Evolutionary conservation across 2,329 filamentous ascomycete species (phyloP).

Genomic region (Penicillium glabrum): DNA sequence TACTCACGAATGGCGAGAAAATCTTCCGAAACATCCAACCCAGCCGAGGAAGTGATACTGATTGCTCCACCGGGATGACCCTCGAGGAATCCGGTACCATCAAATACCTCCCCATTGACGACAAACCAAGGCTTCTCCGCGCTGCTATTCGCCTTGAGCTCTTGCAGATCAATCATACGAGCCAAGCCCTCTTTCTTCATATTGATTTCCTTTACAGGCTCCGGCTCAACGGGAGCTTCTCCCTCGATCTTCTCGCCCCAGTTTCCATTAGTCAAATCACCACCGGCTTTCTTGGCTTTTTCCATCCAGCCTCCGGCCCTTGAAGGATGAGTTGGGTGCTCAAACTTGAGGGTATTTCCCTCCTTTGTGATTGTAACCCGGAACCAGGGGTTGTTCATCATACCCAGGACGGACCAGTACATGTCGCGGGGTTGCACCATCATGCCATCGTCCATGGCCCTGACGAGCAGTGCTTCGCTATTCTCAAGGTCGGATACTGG

Average conservation of each 20-base stretch:
- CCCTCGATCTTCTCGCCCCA: slow-evolving; percentile 75
- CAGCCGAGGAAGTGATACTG: slow-evolving; percentile 81
- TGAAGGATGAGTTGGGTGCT: slow-evolving; percentile 83
- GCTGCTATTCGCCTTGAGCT: slow-evolving; percentile 67
- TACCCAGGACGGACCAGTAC: slow-evolving; percentile 93
- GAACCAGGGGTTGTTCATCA: slow-evolving; percentile 99
- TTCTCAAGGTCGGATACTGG: slow-evolving; percentile 59
- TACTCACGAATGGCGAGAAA: slow-evolving; percentile 86
- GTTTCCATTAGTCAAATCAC: slow-evolving; percentile 75
- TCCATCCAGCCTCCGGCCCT: slow-evolving; percentile 92
- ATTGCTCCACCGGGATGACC: slow-evolving; percentile 83
- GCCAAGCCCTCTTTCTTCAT: slow-evolving; percentile 72
- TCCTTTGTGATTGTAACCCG: slow-evolving; percentile 74
- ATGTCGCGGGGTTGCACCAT: slow-evolving; percentile 85
- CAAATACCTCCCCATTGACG: slow-evolving; percentile 83
- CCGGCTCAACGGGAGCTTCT: slow-evolving; percentile 40
- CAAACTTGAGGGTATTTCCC: slow-evolving; percentile 66
- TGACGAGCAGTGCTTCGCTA: slow-evolving; percentile 73
- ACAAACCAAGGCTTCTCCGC: slow-evolving; percentile 80
- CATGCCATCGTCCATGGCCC: slow-evolving; percentile 89
- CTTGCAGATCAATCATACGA: slow-evolving; percentile 65
- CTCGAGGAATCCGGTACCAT: slow-evolving; percentile 77
- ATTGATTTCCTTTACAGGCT: slow-evolving; percentile 65
- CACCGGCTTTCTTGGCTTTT: slow-evolving; percentile 76
- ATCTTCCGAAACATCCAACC: slow-evolving; percentile 78